Percentiles rank a stretch among this genome's conserved stretches.
Conservation (phyloP, 106 monocot genomes). For the Apostasia shenzhenica region DNA sequence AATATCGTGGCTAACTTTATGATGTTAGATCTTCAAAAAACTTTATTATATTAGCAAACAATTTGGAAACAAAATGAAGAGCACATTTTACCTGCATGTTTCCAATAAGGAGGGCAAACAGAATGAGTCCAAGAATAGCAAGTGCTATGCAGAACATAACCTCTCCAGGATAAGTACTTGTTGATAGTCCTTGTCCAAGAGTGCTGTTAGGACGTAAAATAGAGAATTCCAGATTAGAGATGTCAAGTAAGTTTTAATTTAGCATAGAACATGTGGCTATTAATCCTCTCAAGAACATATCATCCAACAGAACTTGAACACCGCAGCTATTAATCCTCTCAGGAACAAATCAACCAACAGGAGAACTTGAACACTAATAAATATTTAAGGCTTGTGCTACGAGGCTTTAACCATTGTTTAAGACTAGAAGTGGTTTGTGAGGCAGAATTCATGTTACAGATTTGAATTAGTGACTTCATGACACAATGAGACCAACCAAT, state of each 20-base stretch:
- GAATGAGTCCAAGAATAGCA: slow-evolving; percentile 79
- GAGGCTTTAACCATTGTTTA: neutral
- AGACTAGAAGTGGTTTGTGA: neutral
- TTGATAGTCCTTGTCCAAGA: slow-evolving; percentile 83
- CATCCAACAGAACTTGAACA: neutral
- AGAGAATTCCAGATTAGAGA: slow-evolving; percentile 1
- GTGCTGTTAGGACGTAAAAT: slow-evolving; percentile 40
- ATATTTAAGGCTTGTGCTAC: neutral
- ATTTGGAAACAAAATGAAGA: neutral
- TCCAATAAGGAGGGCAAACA: slow-evolving; percentile 91
- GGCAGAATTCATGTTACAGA: neutral
- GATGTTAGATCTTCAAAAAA: neutral
- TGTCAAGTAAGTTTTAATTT: neutral
- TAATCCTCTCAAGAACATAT: neutral
- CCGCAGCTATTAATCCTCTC: neutral
- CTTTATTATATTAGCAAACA: neutral
- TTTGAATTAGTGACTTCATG: neutral
- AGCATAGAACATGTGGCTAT: neutral
- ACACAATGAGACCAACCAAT: neutral
- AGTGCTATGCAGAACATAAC: slow-evolving; percentile 79
- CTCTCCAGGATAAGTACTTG: slow-evolving; percentile 71
- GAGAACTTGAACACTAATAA: too few species aligned
- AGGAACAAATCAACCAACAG: neutral
- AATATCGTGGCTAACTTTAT: too few species aligned
- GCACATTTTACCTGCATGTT: slow-evolving; percentile 75